A percentile compares a stretch with the other conserved stretches of the same genome.
These are phyloP conservation scores for Aspergillus pseudoviridinutans DNA, from an alignment of 2,329 filamentous ascomycete genomes.

Conservation along the genomic window DNA sequence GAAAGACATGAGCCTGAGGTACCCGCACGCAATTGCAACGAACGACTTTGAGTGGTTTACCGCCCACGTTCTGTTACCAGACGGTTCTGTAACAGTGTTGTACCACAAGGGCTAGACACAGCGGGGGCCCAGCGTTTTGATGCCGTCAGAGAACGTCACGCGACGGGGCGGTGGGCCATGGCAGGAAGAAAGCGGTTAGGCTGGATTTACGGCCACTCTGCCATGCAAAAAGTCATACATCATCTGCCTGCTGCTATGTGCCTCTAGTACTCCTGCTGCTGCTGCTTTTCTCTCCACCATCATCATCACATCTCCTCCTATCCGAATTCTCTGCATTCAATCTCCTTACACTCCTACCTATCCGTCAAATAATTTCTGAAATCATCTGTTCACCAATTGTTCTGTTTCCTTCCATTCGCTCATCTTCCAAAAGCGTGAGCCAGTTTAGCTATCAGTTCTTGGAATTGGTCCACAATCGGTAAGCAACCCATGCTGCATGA, in stretches of 20 bases:
- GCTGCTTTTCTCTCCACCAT: not conserved
- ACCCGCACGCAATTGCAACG: constrained; percentile 15
- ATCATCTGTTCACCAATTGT: constrained; percentile 2
- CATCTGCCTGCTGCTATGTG: constrained; percentile 18
- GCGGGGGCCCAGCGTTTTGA: constrained; percentile 5
- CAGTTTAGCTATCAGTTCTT: constrained; percentile 1
- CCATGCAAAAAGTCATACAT: constrained; percentile 26
- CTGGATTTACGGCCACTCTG: constrained; percentile 18
- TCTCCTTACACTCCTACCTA: constrained; percentile 3
- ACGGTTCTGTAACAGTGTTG: constrained; percentile 16
- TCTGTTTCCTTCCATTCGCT: constrained; percentile 10
- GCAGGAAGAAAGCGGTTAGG: constrained; percentile 26
- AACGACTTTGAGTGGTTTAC: constrained; percentile 15
- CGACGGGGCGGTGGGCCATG: constrained; percentile 29
- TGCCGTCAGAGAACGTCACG: constrained; percentile 34
- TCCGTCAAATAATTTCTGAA: not conserved
- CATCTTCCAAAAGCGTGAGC: constrained; percentile 2
- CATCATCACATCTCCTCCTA: constrained; percentile 10
- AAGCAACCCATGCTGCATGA: constrained; percentile 15
- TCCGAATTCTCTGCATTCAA: constrained; percentile 3
- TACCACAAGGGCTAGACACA: not conserved
- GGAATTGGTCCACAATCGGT: constrained; percentile 12
- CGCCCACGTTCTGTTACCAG: constrained; percentile 17
- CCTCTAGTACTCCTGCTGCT: constrained; percentile 2
- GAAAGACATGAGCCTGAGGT: not conserved